Evolutionary conservation across 2,329 filamentous ascomycete genomes (phyloP), one percentile per base, ranked within the genome.

Genomic region (Grosmannia penicillata): DNA sequence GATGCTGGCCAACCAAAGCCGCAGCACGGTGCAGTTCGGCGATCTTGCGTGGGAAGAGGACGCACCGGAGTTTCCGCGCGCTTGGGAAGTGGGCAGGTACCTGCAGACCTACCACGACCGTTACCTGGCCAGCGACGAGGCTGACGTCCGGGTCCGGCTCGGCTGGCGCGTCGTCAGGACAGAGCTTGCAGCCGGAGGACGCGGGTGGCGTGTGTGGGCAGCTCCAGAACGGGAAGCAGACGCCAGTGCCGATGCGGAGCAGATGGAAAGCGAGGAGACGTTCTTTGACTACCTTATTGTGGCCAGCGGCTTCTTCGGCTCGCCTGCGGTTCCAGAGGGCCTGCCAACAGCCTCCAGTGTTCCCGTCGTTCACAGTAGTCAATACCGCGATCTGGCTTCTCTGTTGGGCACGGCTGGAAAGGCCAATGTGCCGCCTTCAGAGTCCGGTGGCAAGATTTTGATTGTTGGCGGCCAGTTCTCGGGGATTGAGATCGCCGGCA

Each of bases 391-490:
- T 38, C 54, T 81, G 2, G 49, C 64, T 22, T 53, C 53, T 8
- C 53, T 78, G 3, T 48, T 78, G 51, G 56, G 17, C 48, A 14
- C 8, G 28, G 6, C n/a, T 21, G 14, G 11, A 15, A 10, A 8
- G 10, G 9, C 27, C n/a, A 1, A 13, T 23, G 56, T 0, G 52
- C 59, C 13, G 4, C 15, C 18, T 17, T 26, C 15, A 8, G 13
- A 8, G 4, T 14, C 3, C 36, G 40, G 5, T 48, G 50, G 1
- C 63, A 82, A 77, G 49, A 74, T 91, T 14, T 63, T 85, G 1
- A 64, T 93, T 0, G 72, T 86, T 1, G 84, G 84, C 1, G 83
- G 82, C 0, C 82, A 86, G 49, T 86, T 91, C 69, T 89, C 82
- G 3, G 83, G 82, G 1, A 72, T 82, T 6, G 84, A 93, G 59